Base-by-base conservation (phyloP, 192 early-diverging fungal species). In the Backusella macrospora region DNA sequence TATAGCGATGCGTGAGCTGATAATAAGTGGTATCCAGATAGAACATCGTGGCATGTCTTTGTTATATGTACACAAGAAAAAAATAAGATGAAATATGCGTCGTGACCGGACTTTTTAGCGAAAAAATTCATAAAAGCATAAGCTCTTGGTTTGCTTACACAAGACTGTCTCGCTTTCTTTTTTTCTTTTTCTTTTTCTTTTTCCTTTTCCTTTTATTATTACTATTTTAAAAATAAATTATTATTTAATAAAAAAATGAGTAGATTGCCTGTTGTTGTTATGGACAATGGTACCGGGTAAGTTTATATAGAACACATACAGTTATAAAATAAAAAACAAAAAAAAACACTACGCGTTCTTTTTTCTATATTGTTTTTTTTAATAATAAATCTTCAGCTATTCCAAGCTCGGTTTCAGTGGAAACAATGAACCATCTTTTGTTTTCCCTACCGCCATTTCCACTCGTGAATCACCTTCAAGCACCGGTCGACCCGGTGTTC, bases 361-460 rank as follows among this genome's bases (percentile, higher is more conserved):
- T 43, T 26, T 47, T 69, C 26, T 14, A 5, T 38, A 6, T 67
- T 40, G 3, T 42, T 67, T 21, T n/a, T 2, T 18, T n/a, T 73
- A 92, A n/a, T n/a, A n/a, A n/a, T n/a, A n/a, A n/a, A n/a, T n/a
- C n/a, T n/a, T n/a, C n/a, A n/a, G 92, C 40, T 98, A 94, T 79
- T 96, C 98, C 79, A 99, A 99, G 83, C 91, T 98, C 87, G 98
- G 98, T 38, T 99, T 96, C 78, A 92, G 95, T 65, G 98, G 98
- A 43, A 96, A 98, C 89, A 93, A 90, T 65, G 93, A 92, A 69
- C 98, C 98, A n/a, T 95, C 95, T 72, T 98, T 94, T 86, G 94
- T 99, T 72, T 95, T 98, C 75, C 98, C 98, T 12, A 98, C 98
- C 0, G 92, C 86, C 34, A 97, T 99, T 77, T 94, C 93, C 40